These are phyloP conservation scores for Botrytis tulipae DNA, from an alignment of 2,329 filamentous ascomycete genomes.

Conservation along the genomic window DNA sequence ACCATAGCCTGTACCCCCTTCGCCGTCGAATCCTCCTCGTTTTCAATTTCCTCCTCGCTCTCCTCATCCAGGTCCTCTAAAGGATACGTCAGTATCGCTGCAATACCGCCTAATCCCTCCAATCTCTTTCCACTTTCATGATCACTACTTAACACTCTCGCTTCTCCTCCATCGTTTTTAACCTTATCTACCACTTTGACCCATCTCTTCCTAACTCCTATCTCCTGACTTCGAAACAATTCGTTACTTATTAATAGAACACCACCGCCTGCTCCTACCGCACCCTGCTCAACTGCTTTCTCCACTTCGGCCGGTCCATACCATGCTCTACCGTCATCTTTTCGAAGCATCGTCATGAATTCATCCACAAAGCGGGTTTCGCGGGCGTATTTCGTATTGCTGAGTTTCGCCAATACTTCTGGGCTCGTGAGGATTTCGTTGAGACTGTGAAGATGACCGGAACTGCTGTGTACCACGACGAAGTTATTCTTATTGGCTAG, in stretches of 20 bases:
- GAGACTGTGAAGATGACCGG: constrained; percentile 82
- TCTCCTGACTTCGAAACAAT: constrained; percentile 79
- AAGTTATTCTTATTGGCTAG: constrained; percentile 61
- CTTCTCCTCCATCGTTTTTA: constrained; percentile 81
- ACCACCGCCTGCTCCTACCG: constrained; percentile 82
- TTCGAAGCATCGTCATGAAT: constrained; percentile 73
- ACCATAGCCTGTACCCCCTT: constrained; percentile 3
- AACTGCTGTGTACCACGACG: constrained; percentile 76
- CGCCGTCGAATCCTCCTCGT: neutral
- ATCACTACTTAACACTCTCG: constrained; percentile 83
- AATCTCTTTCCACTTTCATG: constrained; percentile 90
- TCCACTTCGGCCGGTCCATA: constrained; percentile 84
- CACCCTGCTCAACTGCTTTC: constrained; percentile 79
- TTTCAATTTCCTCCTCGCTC: constrained; percentile 40
- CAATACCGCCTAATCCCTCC: constrained; percentile 81
- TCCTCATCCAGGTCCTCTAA: constrained; percentile 77
- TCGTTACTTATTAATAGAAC: constrained; percentile 83
- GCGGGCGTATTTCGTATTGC: constrained; percentile 82
- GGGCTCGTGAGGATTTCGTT: constrained; percentile 82
- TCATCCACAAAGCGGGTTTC: constrained; percentile 84
- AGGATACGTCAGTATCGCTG: constrained; percentile 87
- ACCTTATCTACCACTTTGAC: constrained; percentile 86
- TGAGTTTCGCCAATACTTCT: constrained; percentile 73
- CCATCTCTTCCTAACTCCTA: constrained; percentile 74
- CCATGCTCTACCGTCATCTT: constrained; percentile 85